These are phyloP conservation scores for Leucogyrophana mollusca DNA, from an alignment of 768 basidiomycete species.

Conservation along the genomic window DNA sequence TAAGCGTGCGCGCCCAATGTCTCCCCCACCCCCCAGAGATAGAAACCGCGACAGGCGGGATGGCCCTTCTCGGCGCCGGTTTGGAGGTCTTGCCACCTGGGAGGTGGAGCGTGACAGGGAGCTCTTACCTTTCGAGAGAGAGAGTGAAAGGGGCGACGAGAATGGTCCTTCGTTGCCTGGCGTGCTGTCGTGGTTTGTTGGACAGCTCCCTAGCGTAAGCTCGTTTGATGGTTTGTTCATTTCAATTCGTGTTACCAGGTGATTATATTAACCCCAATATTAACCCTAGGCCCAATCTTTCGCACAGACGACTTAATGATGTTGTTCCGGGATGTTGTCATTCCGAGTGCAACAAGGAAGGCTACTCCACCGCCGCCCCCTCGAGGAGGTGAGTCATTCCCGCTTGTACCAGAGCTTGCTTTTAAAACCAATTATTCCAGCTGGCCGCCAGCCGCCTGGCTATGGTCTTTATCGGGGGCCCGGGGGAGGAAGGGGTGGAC, in stretches of 20 bases:
- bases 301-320: conserved; percentile 89
- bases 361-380: conserved; percentile 56
- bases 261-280: not conserved
- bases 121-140: conserved; percentile 33
- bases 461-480: conserved; percentile 88
- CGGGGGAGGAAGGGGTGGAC: conserved; percentile 38
- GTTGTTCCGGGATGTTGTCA: conserved; percentile 76
- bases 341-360: conserved; percentile 56
- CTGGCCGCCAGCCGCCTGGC: conserved; percentile 78
- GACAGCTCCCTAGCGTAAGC: conserved; percentile 65
- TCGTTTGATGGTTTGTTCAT: conserved; percentile 66
- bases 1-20: conserved; percentile 45
- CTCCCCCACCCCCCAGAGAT: conserved; percentile 43
- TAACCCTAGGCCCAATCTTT: conserved; percentile 75
- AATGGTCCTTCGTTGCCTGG: conserved; percentile 41
- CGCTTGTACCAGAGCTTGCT: conserved; percentile 2
- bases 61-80: conserved; percentile 36
- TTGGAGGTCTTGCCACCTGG: conserved; percentile 39
- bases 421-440: conserved; percentile 26
- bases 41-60: conserved; percentile 47
- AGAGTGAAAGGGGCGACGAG: conserved; percentile 48
- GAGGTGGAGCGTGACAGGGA: conserved; percentile 47
- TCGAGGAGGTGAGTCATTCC: conserved; percentile 29
- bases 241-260: too few relatives aligned
- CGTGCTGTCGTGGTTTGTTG: conserved; percentile 83